Evolutionary conservation across 2,329 filamentous ascomycete species (phyloP), one percentile per base, ranked within the genome.

Genomic region (Setomelanomma holmii): DNA sequence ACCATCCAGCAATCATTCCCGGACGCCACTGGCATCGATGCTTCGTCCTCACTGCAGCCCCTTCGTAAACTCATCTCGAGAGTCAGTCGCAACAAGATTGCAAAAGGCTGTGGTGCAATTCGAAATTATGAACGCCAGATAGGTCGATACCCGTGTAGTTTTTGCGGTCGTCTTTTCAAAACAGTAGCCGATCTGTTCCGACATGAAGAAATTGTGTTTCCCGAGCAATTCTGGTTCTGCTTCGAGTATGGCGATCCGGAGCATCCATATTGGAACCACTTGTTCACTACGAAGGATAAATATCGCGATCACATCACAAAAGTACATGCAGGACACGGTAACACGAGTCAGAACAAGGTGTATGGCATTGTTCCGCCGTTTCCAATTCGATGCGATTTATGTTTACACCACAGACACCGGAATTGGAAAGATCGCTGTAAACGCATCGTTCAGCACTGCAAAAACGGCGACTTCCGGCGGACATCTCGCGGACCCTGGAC

Each of bases 221-320:
- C 49, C 11, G 50, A 57, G 35, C 36, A 51, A 10, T 48, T 57
- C 34, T 57, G 47, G 42, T 57, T 50, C 39, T 58, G 55, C 23
- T 42, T 21, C 12, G 7, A 20, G 12, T 58, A 51, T 20, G 51
- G 55, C 21, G 48, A 54, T 19, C 33, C 39, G 7, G 16, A 50
- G 4, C 34, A 50, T 20, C 34, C 47, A 48, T 51, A 38, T 24
- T 8, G 10, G 5, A 30, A 30, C 10, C 27, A 30, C 5, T 6
- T 30, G 14, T 30, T 30, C 5, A 30, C 39, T 11, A 21, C 50
- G 19, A 39, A 50, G 27, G 50, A 53, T 24, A 57, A 58, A 22
- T 45, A 54, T 12, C 40, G 48, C 14, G 17, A 49, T 8, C 55
- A 58, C 16, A 34, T 49, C 27, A 46, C 40, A 6, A 24, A 24